phyloP scores from a whole-genome alignment of 176 grass and related monocot genomes.

The Rhynchospora tenuis region DNA sequence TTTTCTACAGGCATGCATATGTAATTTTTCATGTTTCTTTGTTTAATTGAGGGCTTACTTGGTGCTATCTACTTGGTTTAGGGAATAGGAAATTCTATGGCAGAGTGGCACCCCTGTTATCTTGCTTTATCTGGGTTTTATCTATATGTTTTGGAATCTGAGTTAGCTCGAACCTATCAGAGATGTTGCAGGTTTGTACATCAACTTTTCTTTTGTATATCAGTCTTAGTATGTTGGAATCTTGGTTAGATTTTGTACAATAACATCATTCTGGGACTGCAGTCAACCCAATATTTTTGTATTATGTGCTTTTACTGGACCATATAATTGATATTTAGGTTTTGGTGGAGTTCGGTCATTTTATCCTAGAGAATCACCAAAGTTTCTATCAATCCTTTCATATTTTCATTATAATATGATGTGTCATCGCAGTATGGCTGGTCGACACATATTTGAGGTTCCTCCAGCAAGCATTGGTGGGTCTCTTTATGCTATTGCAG shows the following conservation, averaged over 20 bases:
- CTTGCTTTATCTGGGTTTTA: slow-evolving; percentile 88
- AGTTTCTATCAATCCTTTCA: background rate
- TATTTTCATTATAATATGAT: slow-evolving; percentile 18
- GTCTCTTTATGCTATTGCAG: slow-evolving; percentile 67
- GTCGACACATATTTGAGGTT: slow-evolving; percentile 76
- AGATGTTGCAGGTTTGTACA: slow-evolving; percentile 68
- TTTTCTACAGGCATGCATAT: background rate
- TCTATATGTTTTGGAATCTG: slow-evolving; percentile 90
- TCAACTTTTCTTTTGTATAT: background rate
- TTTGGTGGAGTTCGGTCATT: background rate
- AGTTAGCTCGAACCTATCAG: slow-evolving; percentile 68
- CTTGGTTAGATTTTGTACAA: background rate
- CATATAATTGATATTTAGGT: background rate
- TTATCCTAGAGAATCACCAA: background rate
- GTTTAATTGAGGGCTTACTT: slow-evolving; percentile 1
- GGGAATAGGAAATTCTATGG: slow-evolving; percentile 84
- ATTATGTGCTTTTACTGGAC: background rate
- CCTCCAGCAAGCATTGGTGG: slow-evolving; percentile 67
- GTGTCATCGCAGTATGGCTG: slow-evolving; percentile 72
- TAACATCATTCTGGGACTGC: background rate
- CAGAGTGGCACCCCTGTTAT: slow-evolving; percentile 90
- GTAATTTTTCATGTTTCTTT: background rate
- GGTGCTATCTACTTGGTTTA: slow-evolving; percentile 29
- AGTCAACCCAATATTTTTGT: background rate
- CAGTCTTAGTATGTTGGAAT: background rate